Base-by-base conservation (phyloP, 495 filamentous ascomycete species). In the Bombardia bombarda region DNA sequence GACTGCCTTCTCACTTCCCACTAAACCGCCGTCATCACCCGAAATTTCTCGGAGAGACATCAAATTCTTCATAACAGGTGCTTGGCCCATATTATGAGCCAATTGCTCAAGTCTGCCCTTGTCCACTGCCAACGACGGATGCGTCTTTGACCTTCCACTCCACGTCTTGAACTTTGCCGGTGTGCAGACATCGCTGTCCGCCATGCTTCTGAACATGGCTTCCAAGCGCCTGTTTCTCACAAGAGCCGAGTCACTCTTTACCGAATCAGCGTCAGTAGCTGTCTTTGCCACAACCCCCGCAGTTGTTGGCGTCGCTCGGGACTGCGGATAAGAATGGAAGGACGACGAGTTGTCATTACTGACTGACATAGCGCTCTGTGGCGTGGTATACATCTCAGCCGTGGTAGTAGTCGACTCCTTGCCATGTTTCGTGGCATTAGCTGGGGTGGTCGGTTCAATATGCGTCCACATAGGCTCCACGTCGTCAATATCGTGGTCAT, bases 241-340 rank as follows among this genome's bases (percentile, higher is more conserved):
- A 13, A 38, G 22, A 3, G 35, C 6, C 21, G 17, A 8, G 22
- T 21, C 35, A 14, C 35, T 38, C 32, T 38, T 38, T 4, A 3
- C 17, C 6, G 35, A 38, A 14, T 10, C 10, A 9, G 22, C 16
- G 14, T 38, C 35, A 23, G 35, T 38, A 18, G 6, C 21, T 22
- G 2, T 21, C 31, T 41, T 14, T 14, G 16, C 17, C 14, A 7
- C 14, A 14, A 18, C 32, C n/a, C 13, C n/a, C 13, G 17, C 31
- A n/a, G 30, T 21, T n/a, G 34, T 7, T 9, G 18, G 22, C 26
- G 17, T 30, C 10, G 38, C 22, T 1, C 42, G 39, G 9, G 46
- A 53, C 7, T 39, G 51, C 13, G 45, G 51, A 30, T 44, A 57
- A 12, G 54, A 57, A 31, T 57, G 54, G 28, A 51, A n/a, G n/a